Base-by-base conservation (phyloP, 345 rosid species). In the Raphanus sativus region DNA sequence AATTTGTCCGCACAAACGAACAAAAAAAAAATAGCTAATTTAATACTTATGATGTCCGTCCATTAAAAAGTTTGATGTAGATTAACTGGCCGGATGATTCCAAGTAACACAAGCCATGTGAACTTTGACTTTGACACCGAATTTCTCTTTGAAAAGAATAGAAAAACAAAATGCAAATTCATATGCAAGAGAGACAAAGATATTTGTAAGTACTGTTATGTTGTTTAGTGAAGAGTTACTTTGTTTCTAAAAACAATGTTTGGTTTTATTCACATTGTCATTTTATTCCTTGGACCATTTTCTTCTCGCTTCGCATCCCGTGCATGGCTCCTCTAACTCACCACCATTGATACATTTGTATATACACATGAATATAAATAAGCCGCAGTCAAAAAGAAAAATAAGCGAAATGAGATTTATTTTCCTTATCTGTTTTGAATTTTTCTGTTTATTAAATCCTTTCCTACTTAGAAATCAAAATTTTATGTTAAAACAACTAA, bases 221-320 rank as follows among this genome's bases (percentile, higher is more conserved):
- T 55, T 17, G 70, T 77, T 38, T 77, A 77, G 80, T 70, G 80
- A 64, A 64, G 33, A 69, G 70, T 77, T 50, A 54, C 70, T 54
- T 70, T 77, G 75, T 63, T 70, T 64, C 59, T 77, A 77, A 64
- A 77, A 64, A 77, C 80, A 70, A 70, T 70, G 76, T 77, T 77
- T 77, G 80, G 80, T 77, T 77, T 77, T 77, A 77, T 77, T 77
- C 76, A 65, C 71, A 30, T 77, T 70, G 80, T 77, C 80, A 70
- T 70, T 55, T 36, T 77, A 70, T 55, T 64, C 45, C 33, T 77
- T 77, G 80, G 76, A 77, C 80, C 61, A 64, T 40, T 70, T 69
- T 64, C 66, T 5, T 70, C 61, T 70, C 29, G 71, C 80, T 40
- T 77, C 21, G 80, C 58, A 15, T 77, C 76, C 71, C 71, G 80